Evolutionary conservation across 257 asterid genomes (phyloP), one percentile per base, ranked within the genome.

Genomic region (Craterostigma plantagineum): DNA sequence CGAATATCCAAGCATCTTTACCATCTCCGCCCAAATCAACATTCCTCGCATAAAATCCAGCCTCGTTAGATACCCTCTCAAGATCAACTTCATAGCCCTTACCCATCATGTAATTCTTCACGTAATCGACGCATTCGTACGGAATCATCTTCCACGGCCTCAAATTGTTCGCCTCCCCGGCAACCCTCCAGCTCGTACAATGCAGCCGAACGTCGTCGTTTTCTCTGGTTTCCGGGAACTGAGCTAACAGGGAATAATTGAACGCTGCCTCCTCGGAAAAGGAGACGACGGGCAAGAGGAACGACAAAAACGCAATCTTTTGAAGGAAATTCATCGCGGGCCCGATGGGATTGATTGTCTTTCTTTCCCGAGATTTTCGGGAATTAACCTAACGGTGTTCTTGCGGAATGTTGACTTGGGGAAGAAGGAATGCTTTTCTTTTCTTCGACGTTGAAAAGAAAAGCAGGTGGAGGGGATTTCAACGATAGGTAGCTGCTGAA

Each of bases 161-260:
- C 38, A 81, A 47, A 55, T 81, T 86, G 37, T 81, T 86, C 11
- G 94, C 69, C 75, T 86, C 97, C 46, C 50, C 90, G 33, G 80
- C 78, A 45, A 81, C 64, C 68, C 94, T 73, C 97, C 97, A 78
- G 42, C 91, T 76, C 2, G 71, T 50, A 59, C 97, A 86, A 46
- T 62, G 59, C 16, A 68, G 55, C 33, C 44, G 40, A 7, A 61
- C 55, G 30, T 68, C 50, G 9, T 40, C 45, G 40, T 61, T 75
- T 7, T 50, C 56, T 33, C 41, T 36, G 12, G 8, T 9, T 36
- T 36, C 61, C 0, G 49, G 9, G 14, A 36, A 36, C 14, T 36
- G 30, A 54, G 30, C 2, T 23, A 23, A 23, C 4, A 23, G 30
- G 6, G 30, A 23, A 6, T 23, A 23, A 23, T 23, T 23, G 30